Base-by-base conservation (phyloP, 2,329 filamentous ascomycete genomes). In the Cadophora luteo-olivacea region DNA sequence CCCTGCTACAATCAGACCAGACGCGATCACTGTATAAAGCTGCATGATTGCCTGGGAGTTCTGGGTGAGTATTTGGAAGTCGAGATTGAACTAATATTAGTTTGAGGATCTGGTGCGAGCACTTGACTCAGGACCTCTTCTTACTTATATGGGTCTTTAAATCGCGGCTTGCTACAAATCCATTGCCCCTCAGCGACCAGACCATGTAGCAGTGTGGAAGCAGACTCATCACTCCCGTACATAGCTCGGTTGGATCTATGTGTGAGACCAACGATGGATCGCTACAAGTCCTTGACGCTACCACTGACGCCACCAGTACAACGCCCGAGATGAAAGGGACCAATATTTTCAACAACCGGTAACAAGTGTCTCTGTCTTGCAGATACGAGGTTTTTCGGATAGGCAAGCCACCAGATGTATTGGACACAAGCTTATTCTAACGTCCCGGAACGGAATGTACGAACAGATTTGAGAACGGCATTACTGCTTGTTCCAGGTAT, bases 1-100 rank as follows among this genome's bases (percentile, higher is more conserved):
- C 55, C 55, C 55, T 58, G 55, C 8, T 38, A 11, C 32, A 19
- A 58, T 41, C n/a, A 58, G 32, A 16, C 51, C 51, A 19, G 51
- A 54, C n/a, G 38, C 2, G 36, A 58, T 8, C 8, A 41, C 3
- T 16, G 55, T 9, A n/a, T 41, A n/a, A 25, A 58, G n/a, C 33
- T 58, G 33, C 55, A 58, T 58, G 33, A 14, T 58, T n/a, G 11
- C 5, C 16, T 58, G n/a, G 33, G 11, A 24, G 3, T 14, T 41
- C 55, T 24, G 33, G n/a, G 24, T 12, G 24, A 24, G 55, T 12
- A 8, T 19, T 58, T 22, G 33, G 33, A 41, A 32, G 11, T 41
- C 8, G 55, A 41, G n/a, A 14, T 22, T 22, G 4, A 11, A 58
- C 11, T 2, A 41, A 14, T 25, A 33, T 25, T 41, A 19, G 55